These are phyloP conservation scores for Diplocarpon mali DNA, from an alignment of 2,329 filamentous ascomycete genomes.

Conservation along the genomic window DNA sequence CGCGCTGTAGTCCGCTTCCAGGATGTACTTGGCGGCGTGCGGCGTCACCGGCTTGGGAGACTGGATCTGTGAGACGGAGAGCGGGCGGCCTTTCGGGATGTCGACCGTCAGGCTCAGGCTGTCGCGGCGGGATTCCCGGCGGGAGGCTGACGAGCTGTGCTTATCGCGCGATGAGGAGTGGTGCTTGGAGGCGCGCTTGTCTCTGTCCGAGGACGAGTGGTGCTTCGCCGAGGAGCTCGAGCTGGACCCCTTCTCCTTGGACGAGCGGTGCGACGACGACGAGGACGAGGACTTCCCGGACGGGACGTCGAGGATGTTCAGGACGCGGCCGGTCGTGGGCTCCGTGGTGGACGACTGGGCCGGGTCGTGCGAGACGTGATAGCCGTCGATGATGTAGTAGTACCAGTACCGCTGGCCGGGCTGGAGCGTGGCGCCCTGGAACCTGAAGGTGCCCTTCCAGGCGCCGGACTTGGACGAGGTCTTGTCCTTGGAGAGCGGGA, in stretches of 20 bases:
- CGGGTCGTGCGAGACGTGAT: slow-evolving; percentile 95
- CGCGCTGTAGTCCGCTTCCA: slow-evolving; percentile 67
- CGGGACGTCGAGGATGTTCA: slow-evolving; percentile 95
- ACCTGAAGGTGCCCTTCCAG: slow-evolving; percentile 95
- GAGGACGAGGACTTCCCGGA: slow-evolving; percentile 39
- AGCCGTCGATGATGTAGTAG: slow-evolving; percentile 99
- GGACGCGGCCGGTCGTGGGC: slow-evolving; percentile 89
- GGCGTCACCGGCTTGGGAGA: slow-evolving; percentile 84
- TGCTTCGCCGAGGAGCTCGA: slow-evolving; percentile 30
- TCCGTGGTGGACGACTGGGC: slow-evolving; percentile 81
- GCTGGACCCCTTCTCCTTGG: slow-evolving; percentile 19
- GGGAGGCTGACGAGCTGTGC: slow-evolving; percentile 36
- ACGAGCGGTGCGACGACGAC: slow-evolving; percentile 35
- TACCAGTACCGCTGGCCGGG: slow-evolving; percentile 96
- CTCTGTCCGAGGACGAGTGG: slow-evolving; percentile 28
- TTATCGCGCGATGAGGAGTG: slow-evolving; percentile 30
- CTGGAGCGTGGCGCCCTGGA: slow-evolving; percentile 77
- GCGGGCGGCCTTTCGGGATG: slow-evolving; percentile 77
- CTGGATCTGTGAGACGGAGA: slow-evolving; percentile 81
- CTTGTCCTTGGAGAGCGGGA: slow-evolving; percentile 86
- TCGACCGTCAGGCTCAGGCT: slow-evolving; percentile 44
- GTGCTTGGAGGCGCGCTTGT: slow-evolving; percentile 30
- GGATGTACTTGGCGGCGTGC: slow-evolving; percentile 76
- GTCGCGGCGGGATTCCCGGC: slow-evolving; percentile 31
- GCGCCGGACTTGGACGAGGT: slow-evolving; percentile 73